Base-by-base conservation (phyloP, 2,329 filamentous ascomycete species). In the Phialophora tarda region DNA sequence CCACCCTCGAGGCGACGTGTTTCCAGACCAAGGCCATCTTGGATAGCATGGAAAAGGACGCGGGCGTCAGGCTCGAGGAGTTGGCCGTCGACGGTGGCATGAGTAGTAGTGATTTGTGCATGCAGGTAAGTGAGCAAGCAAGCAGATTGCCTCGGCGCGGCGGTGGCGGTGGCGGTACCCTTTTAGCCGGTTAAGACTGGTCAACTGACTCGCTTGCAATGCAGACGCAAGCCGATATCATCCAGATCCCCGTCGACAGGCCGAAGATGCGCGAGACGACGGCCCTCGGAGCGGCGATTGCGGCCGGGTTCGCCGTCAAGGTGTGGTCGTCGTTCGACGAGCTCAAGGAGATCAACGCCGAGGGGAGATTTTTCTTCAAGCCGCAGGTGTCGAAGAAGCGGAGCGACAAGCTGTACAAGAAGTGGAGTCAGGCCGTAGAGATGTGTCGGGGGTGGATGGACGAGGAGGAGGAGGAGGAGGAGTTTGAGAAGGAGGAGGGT, bases 191-290 rank as follows among this genome's bases (percentile, higher is more conserved):
- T 8, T 44, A 7, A 8, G 6, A 44, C 7, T 44, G 17, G 7
- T 44, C 2, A 17, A 44, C 17, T n/a, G 38, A n/a, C 6, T 44
- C 14, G 2, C 34, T 41, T 4, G 26, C 24, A 6, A 38, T 12
- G 17, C 44, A 71, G 70, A 71, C 91, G 4, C 93, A 97, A 84
- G 90, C 93, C 70, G 90, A 96, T 79, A 86, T 96, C 58, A 92
- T 91, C 73, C 88, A 89, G 62, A 95, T 96, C 71, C 89, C 89
- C 41, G 90, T 96, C 66, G 88, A 94, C 77, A 88, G 93, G 24
- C 92, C 93, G 17, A 63, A 68, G 57, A 96, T 96, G 92, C 89
- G 91, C 64, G 93, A 97, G 82, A 96, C 92, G 2, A 97, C 93
- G 1, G 90, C 92, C 0, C 85, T 97, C 1, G 93, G 93, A 26